Base-by-base conservation (phyloP, 331 rosid species). In the Malus hybrid region DNA sequence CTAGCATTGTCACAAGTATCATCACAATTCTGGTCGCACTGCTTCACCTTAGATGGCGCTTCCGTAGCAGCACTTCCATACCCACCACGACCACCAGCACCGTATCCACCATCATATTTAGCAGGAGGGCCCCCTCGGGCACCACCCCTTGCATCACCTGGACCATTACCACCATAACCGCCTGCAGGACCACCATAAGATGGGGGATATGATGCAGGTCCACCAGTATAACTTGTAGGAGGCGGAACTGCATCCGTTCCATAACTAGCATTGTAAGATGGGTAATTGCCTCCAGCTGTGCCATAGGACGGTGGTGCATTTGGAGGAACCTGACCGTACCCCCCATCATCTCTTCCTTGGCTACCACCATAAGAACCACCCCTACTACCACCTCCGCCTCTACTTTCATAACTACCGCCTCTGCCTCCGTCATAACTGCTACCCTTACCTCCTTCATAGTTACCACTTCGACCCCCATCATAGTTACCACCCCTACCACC, bases 161-260 rank as follows among this genome's bases (percentile, higher is more conserved):
- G 33, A 80, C 75, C 77, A 44, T 81, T 88, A 32, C 90, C 85
- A 70, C 90, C 92, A 77, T 89, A 84, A 78, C 98, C 87, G 67
- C 91, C 93, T 0, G 28, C 27, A 6, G 84, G 86, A 64, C 89
- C 98, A 12, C 96, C 92, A 76, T 95, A 92, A 18, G 97, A 92
- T 65, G 98, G 96, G 44, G 99, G 98, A 77, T 89, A 85, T 0
- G 99, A 86, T 57, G 84, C 64, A 60, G 95, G 91, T 15, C 98
- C 98, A 39, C 93, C 98, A 42, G 96, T 78, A 81, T 90, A 95
- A 79, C 91, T 89, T 32, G 93, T 77, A 7, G 99, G 97, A 33
- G 97, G 98, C 63, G 99, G 99, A 83, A 88, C 96, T 6, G 97
- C 99, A 64, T 95, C 98, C 1, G 90, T 79, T 73, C 97, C 98